A percentile compares a stretch with the other conserved stretches of the same genome.
phyloP scores from a whole-genome alignment of 139 green algal genomes.

The Auxenochlorella pyrenoidosa region DNA sequence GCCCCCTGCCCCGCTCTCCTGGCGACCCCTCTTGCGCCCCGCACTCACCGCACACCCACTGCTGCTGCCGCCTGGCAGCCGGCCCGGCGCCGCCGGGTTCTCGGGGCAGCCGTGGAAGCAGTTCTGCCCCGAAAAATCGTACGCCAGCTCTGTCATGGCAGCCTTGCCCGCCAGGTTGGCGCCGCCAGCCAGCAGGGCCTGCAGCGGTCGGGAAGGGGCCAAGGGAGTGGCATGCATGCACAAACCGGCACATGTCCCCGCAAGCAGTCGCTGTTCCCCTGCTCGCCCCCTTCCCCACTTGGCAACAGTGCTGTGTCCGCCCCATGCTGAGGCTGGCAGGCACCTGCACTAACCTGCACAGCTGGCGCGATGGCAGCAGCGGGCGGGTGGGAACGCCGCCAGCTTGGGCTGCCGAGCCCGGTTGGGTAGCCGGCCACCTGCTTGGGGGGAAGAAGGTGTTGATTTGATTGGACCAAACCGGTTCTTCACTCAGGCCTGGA shows the following conservation, averaged over 20 bases:
- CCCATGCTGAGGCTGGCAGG: no score
- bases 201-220: slow-evolving; percentile 27
- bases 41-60: slow-evolving; percentile 23
- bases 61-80: slow-evolving; percentile 39
- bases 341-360: background rate
- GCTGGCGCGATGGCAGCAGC: background rate
- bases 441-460: slow-evolving; percentile 84
- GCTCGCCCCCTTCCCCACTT: no score
- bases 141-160: slow-evolving; percentile 93
- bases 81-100: slow-evolving; percentile 82
- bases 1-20: no score
- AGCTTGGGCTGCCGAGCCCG: slow-evolving; percentile 59
- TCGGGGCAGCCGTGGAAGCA: slow-evolving; percentile 86
- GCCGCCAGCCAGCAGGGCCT: slow-evolving; percentile 78
- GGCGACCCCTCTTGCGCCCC: no score
- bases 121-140: slow-evolving; percentile 81
- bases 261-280: no score
- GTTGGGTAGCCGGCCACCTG: slow-evolving; percentile 63
- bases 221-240: background rate
- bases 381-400: slow-evolving; percentile 24
- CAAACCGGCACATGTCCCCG: background rate
- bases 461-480: slow-evolving; percentile 57
- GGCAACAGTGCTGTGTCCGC: no score
- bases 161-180: slow-evolving; percentile 75
- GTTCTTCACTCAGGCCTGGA: no score